Conservation (phyloP, 2,329 filamentous ascomycete genomes). For the Acrodontium crateriforme region DNA sequence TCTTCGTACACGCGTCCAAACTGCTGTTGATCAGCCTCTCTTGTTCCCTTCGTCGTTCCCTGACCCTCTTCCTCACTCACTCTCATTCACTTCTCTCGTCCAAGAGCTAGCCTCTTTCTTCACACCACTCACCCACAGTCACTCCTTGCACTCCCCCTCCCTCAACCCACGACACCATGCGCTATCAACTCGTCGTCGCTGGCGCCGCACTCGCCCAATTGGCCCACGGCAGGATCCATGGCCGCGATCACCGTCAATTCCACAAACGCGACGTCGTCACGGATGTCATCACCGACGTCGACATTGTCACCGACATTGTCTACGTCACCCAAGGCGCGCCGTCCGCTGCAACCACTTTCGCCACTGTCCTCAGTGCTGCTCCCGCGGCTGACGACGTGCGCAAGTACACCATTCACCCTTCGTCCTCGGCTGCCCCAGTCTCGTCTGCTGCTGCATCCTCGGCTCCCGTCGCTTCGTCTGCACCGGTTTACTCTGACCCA, state of each 20-base stretch:
- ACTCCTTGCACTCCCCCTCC: neutral
- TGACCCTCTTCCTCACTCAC: no score
- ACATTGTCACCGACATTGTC: constrained; percentile 3
- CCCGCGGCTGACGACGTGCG: neutral
- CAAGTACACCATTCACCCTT: neutral
- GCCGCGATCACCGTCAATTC: constrained; percentile 2
- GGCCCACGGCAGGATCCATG: constrained; percentile 1
- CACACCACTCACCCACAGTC: constrained; percentile 1
- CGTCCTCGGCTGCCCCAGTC: constrained; percentile 1
- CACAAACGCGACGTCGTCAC: constrained; percentile 1
- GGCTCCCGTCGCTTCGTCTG: neutral
- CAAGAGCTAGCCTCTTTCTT: constrained; percentile 4
- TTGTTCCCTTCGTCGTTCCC: no score
- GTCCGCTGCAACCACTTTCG: neutral
- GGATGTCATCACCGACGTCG: constrained; percentile 2
- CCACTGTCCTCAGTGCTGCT: neutral
- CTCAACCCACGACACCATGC: constrained; percentile 2
- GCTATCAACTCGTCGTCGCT: constrained; percentile 6
- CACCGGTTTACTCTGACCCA: constrained; percentile 1
- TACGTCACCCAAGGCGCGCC: constrained; percentile 2
- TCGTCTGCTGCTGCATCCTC: neutral
- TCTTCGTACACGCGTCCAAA: no score
- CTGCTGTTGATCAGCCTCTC: no score
- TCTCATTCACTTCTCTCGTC: no score
- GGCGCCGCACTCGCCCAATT: constrained; percentile 5